Evolutionary conservation across 306 rosid genomes (phyloP), one percentile per base, ranked within the genome.

Genomic region (Dalbergia cultrata): DNA sequence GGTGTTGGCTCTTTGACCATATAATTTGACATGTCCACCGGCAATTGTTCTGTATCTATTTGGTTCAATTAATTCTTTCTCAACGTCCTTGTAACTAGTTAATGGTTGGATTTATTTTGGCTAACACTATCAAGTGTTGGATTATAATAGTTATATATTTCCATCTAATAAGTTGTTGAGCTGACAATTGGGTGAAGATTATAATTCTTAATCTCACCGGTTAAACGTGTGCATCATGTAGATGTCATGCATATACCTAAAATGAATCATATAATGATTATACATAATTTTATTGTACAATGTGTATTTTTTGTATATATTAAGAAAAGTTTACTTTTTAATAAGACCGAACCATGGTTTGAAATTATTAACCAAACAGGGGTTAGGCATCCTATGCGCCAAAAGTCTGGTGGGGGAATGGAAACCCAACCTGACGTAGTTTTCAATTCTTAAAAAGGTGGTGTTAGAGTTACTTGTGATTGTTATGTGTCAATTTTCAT

Each of bases 1-100:
- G 79, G 59, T 72, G 47, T 76, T 67, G 11, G 34, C 45, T 73
- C 70, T 81, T 81, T 84, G 84, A 82, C 86, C 77, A 59, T 54
- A 45, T 35, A 35, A 35, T 33, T 88, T 76, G 68, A 44, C 47
- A 49, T 68, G 34, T 72, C 34, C 72, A 72, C 56, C 7, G 5
- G 45, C 75, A 33, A 34, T 80, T 58, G 47, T 62, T 61, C 39
- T 70, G 22, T 31, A 7, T 31, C 12, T 34, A 37, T 64, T 9
- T 52, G 16, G 45, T 33, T 61, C 53, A 53, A 13, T 54, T 67
- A 10, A n/a, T 31, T 50, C 9, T 33, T 70, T 9, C 10, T 8
- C 8, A 16, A 35, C 70, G 11, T 12, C 41, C 13, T 61, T 61
- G 37, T 26, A 17, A 49, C 35, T 7, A 21, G 17, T 50, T 31